phyloP scores from a whole-genome alignment of 75 land plant species.

The Cupressus sempervirens region DNA sequence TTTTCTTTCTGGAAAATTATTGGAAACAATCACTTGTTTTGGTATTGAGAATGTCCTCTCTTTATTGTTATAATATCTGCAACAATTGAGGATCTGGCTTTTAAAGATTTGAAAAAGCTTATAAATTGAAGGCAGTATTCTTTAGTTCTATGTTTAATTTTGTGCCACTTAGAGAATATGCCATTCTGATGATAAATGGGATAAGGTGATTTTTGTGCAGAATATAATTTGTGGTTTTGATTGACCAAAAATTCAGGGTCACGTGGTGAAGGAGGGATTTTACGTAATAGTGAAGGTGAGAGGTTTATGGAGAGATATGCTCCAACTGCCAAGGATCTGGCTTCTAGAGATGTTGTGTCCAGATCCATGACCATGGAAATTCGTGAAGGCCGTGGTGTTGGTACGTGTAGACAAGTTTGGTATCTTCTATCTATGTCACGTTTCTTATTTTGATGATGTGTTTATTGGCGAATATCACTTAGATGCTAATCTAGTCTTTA shows the following conservation, averaged over 20 bases:
- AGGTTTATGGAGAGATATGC: constrained; percentile 99
- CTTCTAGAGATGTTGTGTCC: constrained; percentile 97
- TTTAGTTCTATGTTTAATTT: background rate
- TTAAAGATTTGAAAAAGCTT: background rate
- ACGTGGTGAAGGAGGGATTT: constrained; percentile 98
- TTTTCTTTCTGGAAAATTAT: too few species aligned
- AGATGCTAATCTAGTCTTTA: background rate
- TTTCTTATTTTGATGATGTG: background rate
- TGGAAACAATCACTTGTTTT: background rate
- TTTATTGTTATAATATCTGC: background rate
- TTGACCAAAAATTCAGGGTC: constrained; percentile 53
- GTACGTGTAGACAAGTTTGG: constrained; percentile 31
- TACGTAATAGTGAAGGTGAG: constrained; percentile 99
- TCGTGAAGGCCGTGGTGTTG: constrained; percentile 98
- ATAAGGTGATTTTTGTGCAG: background rate
- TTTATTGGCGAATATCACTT: background rate
- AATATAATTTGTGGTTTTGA: background rate
- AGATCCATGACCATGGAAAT: constrained; percentile 99
- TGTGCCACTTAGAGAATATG: background rate
- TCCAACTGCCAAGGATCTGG: constrained; percentile 98
- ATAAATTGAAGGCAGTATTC: background rate
- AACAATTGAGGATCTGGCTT: background rate
- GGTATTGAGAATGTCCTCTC: background rate
- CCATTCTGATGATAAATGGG: background rate
- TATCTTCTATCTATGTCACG: background rate